A percentile compares a stretch with the other conserved stretches of the same genome.
These are phyloP conservation scores for Phialemonium atrogriseum DNA, from an alignment of 2,329 filamentous ascomycete genomes.

Conservation along the genomic window DNA sequence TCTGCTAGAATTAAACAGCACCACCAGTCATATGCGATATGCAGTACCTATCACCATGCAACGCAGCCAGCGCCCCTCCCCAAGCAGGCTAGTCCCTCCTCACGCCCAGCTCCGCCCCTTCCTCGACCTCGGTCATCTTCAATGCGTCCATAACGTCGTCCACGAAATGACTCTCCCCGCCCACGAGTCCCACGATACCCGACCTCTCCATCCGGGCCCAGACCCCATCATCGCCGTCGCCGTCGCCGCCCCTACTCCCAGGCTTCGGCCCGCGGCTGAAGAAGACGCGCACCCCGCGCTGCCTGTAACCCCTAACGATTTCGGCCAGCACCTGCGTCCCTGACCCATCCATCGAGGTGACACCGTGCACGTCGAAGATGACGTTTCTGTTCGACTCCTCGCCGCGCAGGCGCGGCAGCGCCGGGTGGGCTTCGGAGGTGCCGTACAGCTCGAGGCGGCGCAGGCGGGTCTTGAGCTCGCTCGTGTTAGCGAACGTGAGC, in stretches of 20 bases:
- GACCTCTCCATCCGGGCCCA: conserved; percentile 67
- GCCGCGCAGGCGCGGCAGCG: conserved; percentile 68
- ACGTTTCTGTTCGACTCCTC: conserved; percentile 83
- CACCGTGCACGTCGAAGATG: conserved; percentile 97
- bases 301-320: conserved; percentile 75
- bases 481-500: conserved; percentile 93
- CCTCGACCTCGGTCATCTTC: conserved; percentile 67
- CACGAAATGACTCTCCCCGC: conserved; percentile 72
- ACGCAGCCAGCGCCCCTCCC: too few relatives aligned
- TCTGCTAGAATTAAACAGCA: too few relatives aligned
- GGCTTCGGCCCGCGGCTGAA: conserved; percentile 52
- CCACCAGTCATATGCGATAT: too few relatives aligned
- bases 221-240: too few relatives aligned
- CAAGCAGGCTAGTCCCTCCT: too few relatives aligned
- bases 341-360: conserved; percentile 87
- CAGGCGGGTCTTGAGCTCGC: conserved; percentile 77
- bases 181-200: conserved; percentile 78
- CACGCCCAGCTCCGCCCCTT: conserved; percentile 24
- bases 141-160: conserved; percentile 78
- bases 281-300: conserved; percentile 67
- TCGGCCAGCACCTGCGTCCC: conserved; percentile 86
- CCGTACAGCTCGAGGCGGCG: conserved; percentile 83
- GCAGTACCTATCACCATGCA: too few relatives aligned
- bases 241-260: too few relatives aligned
- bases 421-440: conserved; percentile 76